Percentiles rank a stretch among this genome's conserved stretches.
Conservation (phyloP, 2,329 filamentous ascomycete species). For the Fusarium lateritium region DNA sequence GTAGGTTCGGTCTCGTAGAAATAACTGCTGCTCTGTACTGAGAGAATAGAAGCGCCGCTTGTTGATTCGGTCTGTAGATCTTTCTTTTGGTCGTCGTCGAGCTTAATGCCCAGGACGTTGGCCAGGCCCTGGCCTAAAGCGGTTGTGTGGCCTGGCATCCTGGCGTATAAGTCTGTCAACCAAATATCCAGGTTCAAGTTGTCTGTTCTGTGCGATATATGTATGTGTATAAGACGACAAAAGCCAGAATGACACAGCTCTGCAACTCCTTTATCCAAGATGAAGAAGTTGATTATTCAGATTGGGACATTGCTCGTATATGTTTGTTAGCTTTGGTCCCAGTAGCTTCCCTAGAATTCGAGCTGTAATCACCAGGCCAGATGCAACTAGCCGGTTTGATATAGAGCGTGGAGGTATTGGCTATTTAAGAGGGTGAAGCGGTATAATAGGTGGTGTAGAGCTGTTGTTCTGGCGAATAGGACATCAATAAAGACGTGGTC, state of each 20-base stretch:
- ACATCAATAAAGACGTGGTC: slow-evolving; percentile 5
- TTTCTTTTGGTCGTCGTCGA: slow-evolving; percentile 72
- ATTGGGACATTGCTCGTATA: slow-evolving; percentile 7
- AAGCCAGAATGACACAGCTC: neutral
- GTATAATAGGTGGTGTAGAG: slow-evolving; percentile 15
- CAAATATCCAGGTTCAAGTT: too few species aligned
- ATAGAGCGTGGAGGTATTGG: slow-evolving; percentile 28
- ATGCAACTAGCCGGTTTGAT: slow-evolving; percentile 16
- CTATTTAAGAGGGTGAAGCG: slow-evolving; percentile 19
- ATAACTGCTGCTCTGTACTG: slow-evolving; percentile 78
- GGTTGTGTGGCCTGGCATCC: slow-evolving; percentile 53
- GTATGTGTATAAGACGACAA: neutral
- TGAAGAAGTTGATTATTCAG: neutral
- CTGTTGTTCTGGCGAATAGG: slow-evolving; percentile 36
- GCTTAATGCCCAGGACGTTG: slow-evolving; percentile 85
- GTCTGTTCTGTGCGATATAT: neutral
- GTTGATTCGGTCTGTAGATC: slow-evolving; percentile 72
- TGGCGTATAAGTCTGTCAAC: neutral
- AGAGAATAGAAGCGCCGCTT: slow-evolving; percentile 84
- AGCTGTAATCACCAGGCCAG: slow-evolving; percentile 23
- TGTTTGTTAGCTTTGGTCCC: neutral
- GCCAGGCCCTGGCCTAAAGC: slow-evolving; percentile 81
- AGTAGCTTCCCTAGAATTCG: neutral
- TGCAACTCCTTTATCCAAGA: neutral
- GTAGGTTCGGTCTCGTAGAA: slow-evolving; percentile 89